A percentile compares a stretch with the other conserved stretches of the same genome.
These are phyloP conservation scores for Spiraea crenata DNA, from an alignment of 331 rosid species.

Conservation along the genomic window DNA sequence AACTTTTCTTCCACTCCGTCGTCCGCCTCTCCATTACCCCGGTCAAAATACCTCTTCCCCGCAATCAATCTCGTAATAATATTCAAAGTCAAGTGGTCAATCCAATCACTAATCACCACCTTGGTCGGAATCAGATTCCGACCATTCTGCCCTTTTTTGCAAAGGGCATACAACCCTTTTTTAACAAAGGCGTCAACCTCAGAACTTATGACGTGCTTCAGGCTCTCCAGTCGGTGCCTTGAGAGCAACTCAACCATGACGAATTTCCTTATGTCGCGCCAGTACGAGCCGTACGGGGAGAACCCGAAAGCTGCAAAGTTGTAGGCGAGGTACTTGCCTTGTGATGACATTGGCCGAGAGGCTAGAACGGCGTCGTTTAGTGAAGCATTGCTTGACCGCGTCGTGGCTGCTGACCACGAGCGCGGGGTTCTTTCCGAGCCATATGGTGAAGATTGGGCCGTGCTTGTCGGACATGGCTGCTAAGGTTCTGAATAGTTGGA, in stretches of 20 bases:
- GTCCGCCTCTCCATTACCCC: constrained; percentile 43
- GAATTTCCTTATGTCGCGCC: constrained; percentile 47
- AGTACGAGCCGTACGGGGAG: constrained; percentile 7
- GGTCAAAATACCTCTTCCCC: constrained; percentile 42
- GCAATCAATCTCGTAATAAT: constrained; percentile 44
- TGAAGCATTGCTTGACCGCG: constrained; percentile 55
- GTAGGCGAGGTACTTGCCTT: constrained; percentile 11
- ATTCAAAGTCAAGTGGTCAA: constrained; percentile 44
- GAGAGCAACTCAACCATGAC: constrained; percentile 45
- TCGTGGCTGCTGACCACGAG: constrained; percentile 47
- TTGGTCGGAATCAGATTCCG: not conserved
- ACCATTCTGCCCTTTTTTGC: not conserved
- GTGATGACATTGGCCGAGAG: constrained; percentile 40
- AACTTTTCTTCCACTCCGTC: constrained; percentile 38
- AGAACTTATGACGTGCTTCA: constrained; percentile 27
- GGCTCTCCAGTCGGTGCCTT: constrained; percentile 37
- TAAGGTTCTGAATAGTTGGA: constrained; percentile 31
- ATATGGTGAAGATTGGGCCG: constrained; percentile 53
- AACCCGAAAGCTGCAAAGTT: too few relatives aligned
- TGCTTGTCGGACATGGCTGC: constrained; percentile 48
- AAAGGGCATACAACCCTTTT: constrained; percentile 15
- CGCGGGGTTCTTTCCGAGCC: constrained; percentile 38
- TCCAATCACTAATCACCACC: constrained; percentile 46
- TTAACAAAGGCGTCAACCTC: constrained; percentile 32
- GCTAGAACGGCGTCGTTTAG: constrained; percentile 50